These are phyloP conservation scores for Salix viminalis DNA, from an alignment of 345 rosid genomes.

Conservation along the genomic window DNA sequence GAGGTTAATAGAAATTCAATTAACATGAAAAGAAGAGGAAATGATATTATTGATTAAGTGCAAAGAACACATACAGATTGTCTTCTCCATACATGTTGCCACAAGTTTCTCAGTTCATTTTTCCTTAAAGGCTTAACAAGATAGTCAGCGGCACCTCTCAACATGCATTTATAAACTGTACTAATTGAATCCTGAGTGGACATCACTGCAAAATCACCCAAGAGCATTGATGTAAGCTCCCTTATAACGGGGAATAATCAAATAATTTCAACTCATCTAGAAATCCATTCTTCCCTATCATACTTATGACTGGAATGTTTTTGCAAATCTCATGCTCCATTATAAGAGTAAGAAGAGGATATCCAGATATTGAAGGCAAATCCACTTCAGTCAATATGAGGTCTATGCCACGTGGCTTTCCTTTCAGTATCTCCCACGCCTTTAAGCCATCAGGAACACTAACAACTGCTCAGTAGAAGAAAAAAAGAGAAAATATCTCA, in stretches of 20 bases:
- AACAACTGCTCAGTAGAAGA: constrained; percentile 46
- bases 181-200: constrained; percentile 74
- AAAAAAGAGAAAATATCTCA: constrained; percentile 2
- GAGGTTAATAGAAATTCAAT: constrained; percentile 5
- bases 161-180: constrained; percentile 87
- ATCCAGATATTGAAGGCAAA: constrained; percentile 85
- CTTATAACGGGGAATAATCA: background rate
- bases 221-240: constrained; percentile 1
- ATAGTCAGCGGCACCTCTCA: constrained; percentile 91
- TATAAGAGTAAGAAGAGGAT: constrained; percentile 70
- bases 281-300: constrained; percentile 10
- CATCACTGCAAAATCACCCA: constrained; percentile 72
- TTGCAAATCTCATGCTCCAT: constrained; percentile 92
- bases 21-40: background rate
- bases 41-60: background rate
- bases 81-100: constrained; percentile 99
- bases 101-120: constrained; percentile 83
- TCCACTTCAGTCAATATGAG: constrained; percentile 87
- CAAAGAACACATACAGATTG: constrained; percentile 53
- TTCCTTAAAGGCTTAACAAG: constrained; percentile 92
- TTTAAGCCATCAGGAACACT: constrained; percentile 82
- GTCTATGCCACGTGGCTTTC: constrained; percentile 55
- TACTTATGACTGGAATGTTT: constrained; percentile 93
- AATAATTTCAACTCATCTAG: background rate
- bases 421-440: constrained; percentile 93